A percentile compares a stretch with the other conserved stretches of the same genome.
phyloP scores from a whole-genome alignment of 352 stramenopile species.

The Globisporangium apiculatum region DNA sequence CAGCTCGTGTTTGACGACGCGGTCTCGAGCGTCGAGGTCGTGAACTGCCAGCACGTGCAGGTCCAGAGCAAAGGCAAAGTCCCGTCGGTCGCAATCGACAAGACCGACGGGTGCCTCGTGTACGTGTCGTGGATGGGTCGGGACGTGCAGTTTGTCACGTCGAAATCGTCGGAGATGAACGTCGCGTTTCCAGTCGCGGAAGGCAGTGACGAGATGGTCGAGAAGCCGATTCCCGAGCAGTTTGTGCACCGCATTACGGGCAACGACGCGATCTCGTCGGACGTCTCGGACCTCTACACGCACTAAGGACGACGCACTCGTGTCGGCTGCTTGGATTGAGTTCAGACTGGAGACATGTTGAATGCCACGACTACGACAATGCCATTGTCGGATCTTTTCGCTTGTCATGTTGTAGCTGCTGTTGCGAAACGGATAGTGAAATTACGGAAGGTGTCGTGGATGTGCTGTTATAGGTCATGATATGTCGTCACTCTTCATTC shows the following conservation, averaged over 20 bases:
- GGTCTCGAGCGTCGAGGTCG: conserved; percentile 95
- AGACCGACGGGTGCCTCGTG: conserved; percentile 96
- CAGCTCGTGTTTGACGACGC: conserved; percentile 95
- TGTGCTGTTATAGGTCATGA: too few species aligned
- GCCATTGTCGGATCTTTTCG: too few species aligned
- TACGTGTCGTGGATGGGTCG: conserved; percentile 93
- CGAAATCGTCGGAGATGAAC: conserved; percentile 97
- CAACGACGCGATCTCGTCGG: conserved; percentile 81
- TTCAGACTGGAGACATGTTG: too few species aligned
- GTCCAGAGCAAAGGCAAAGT: conserved; percentile 92
- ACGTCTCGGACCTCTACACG: conserved; percentile 94
- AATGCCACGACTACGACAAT: too few species aligned
- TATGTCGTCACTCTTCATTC: too few species aligned
- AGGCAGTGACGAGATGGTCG: conserved; percentile 89
- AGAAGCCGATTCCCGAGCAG: conserved; percentile 96
- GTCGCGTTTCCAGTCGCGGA: conserved; percentile 92
- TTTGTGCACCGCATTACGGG: conserved; percentile 92
- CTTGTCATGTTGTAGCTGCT: too few species aligned
- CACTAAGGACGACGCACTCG: conserved; percentile 25
- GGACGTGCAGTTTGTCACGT: conserved; percentile 90
- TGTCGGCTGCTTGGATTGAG: too few species aligned
- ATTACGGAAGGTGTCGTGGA: too few species aligned
- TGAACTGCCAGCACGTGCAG: conserved; percentile 97
- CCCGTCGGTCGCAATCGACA: conserved; percentile 97
- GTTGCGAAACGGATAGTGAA: too few species aligned